A percentile compares a stretch with the other conserved stretches of the same genome.
phyloP scores from a whole-genome alignment of 2,329 filamentous ascomycete species.

The Colletotrichum cuscutae region DNA sequence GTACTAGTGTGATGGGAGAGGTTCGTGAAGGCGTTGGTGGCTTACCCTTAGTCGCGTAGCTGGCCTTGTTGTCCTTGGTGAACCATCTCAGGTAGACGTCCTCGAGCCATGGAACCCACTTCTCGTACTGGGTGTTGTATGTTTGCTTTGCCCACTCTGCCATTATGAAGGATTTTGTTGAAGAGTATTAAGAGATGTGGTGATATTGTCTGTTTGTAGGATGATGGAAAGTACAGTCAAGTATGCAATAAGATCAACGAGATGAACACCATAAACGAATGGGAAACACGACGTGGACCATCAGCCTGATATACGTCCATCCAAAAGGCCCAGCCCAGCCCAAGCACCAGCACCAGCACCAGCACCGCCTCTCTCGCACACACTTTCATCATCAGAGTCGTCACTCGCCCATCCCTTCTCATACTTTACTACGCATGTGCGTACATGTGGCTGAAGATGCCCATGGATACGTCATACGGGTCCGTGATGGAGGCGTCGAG shows the following conservation, averaged over 20 bases:
- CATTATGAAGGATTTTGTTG: constrained; percentile 40
- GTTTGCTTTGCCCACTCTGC: constrained; percentile 68
- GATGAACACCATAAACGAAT: constrained; percentile 19
- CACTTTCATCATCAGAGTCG: constrained; percentile 26
- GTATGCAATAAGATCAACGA: constrained; percentile 20
- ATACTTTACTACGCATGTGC: background rate
- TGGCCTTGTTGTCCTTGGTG: constrained; percentile 81
- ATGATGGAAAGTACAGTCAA: background rate
- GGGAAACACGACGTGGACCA: background rate
- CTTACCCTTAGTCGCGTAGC: constrained; percentile 75
- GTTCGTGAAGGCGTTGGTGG: constrained; percentile 7
- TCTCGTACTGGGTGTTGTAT: constrained; percentile 79
- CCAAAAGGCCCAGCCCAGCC: background rate
- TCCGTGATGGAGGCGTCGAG: constrained; percentile 32
- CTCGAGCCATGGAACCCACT: constrained; percentile 82
- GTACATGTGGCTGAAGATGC: constrained; percentile 33
- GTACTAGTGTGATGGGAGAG: background rate
- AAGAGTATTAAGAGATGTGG: background rate
- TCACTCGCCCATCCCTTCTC: constrained; percentile 28
- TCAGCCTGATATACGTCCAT: constrained; percentile 21
- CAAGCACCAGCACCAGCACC: background rate
- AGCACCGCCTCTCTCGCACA: background rate
- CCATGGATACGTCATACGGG: constrained; percentile 29
- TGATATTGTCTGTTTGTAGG: background rate
- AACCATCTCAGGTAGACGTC: constrained; percentile 79